A percentile compares a stretch with the other conserved stretches of the same genome.
phyloP scores from a whole-genome alignment of 192 early-diverging fungal genomes.

The Backusella mclennaniae region DNA sequence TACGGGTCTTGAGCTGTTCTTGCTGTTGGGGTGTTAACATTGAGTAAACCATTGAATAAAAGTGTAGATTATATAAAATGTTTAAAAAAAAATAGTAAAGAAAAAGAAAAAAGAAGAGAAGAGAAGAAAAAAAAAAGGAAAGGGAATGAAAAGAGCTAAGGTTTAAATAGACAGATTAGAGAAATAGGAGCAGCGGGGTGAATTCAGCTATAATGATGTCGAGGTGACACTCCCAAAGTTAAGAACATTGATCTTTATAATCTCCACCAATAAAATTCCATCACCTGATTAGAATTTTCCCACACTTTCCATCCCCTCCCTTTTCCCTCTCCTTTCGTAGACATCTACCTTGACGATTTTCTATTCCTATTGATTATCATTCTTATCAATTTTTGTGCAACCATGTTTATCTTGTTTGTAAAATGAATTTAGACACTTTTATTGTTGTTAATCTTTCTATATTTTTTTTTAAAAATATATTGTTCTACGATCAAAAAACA shows the following conservation, averaged over 20 bases:
- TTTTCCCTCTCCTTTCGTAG: neutral
- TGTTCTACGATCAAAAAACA: neutral
- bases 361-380: neutral
- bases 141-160: neutral
- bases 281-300: slow-evolving; percentile 1
- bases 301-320: slow-evolving; percentile 7
- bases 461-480: neutral
- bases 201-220: neutral
- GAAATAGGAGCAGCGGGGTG: slow-evolving; percentile 9
- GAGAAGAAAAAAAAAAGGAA: neutral
- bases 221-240: slow-evolving; percentile 6
- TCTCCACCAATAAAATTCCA: slow-evolving; percentile 1
- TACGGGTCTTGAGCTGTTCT: slow-evolving; percentile 9
- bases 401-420: slow-evolving; percentile 9
- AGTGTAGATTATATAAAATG: neutral
- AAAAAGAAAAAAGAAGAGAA: neutral
- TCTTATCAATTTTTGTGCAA: slow-evolving; percentile 1
- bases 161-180: slow-evolving; percentile 10
- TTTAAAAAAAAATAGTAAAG: neutral
- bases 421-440: slow-evolving; percentile 5
- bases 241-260: slow-evolving; percentile 9
- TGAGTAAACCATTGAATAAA: slow-evolving; percentile 7
- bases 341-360: slow-evolving; percentile 5
- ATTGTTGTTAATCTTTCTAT: neutral
- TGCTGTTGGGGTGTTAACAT: slow-evolving; percentile 1